Evolutionary conservation across 352 stramenopile species (phyloP).

Genomic region (Chrysophaeum taylorii): DNA sequence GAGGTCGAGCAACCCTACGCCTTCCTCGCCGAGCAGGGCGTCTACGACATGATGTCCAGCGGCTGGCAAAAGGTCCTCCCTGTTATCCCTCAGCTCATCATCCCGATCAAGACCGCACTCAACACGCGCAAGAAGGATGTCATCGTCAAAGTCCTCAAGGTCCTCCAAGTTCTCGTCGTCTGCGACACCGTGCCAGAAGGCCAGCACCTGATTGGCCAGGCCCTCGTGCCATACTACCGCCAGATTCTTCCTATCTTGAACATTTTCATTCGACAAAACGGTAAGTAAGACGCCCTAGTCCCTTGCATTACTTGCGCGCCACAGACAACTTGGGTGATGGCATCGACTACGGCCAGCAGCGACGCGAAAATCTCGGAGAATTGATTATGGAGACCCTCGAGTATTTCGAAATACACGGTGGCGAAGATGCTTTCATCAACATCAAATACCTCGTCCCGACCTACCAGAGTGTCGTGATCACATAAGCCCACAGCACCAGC

Average conservation of each 20-base stretch:
- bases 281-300: too few relatives aligned
- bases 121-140: slow-evolving; percentile 84
- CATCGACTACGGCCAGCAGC: slow-evolving; percentile 90
- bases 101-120: slow-evolving; percentile 85
- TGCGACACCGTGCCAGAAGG: slow-evolving; percentile 73
- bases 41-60: slow-evolving; percentile 93
- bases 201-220: slow-evolving; percentile 76
- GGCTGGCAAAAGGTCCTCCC: slow-evolving; percentile 85
- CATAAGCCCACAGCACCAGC: too few relatives aligned
- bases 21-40: slow-evolving; percentile 85
- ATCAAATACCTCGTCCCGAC: slow-evolving; percentile 95
- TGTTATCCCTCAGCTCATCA: slow-evolving; percentile 93
- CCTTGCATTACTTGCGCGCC: not conserved
- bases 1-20: slow-evolving; percentile 89
- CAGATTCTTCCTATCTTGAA: slow-evolving; percentile 93
- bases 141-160: slow-evolving; percentile 91
- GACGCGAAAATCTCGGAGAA: slow-evolving; percentile 84
- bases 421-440: slow-evolving; percentile 95
- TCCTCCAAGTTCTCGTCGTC: slow-evolving; percentile 86
- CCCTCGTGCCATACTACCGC: slow-evolving; percentile 91
- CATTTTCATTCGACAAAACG: slow-evolving; percentile 91
- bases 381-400: slow-evolving; percentile 92
- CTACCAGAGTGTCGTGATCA: slow-evolving; percentile 75
- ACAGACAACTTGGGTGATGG: slow-evolving; percentile 84
- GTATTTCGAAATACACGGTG: slow-evolving; percentile 85